These are phyloP conservation scores for Curvularia verruculosa DNA, from an alignment of 2,329 filamentous ascomycete species.

Conservation along the genomic window DNA sequence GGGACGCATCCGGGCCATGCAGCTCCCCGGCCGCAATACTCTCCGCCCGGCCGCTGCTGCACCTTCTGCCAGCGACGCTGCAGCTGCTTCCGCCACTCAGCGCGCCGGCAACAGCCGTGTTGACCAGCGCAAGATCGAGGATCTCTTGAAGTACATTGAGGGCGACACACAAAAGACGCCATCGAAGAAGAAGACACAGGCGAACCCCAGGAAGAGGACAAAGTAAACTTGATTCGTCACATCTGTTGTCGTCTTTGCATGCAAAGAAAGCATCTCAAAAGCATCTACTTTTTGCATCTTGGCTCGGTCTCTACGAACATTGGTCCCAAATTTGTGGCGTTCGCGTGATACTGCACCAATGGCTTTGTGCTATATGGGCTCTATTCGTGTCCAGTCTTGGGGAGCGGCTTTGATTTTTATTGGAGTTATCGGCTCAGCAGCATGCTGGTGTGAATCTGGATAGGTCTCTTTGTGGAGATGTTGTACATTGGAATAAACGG, in stretches of 20 bases:
- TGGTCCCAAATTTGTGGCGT: slow-evolving; percentile 1
- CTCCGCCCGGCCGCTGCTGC: slow-evolving; percentile 68
- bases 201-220: slow-evolving; percentile 52
- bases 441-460: neutral
- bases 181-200: slow-evolving; percentile 52
- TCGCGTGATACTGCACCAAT: neutral
- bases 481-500: slow-evolving; percentile 1
- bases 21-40: slow-evolving; percentile 63
- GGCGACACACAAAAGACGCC: slow-evolving; percentile 59
- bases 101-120: slow-evolving; percentile 53
- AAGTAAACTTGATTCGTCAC: neutral
- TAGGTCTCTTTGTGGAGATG: neutral
- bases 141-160: slow-evolving; percentile 93
- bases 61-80: slow-evolving; percentile 59
- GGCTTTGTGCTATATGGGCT: slow-evolving; percentile 1
- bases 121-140: slow-evolving; percentile 86
- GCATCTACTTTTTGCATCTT: slow-evolving; percentile 1
- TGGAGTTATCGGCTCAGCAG: slow-evolving; percentile 5
- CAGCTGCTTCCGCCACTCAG: slow-evolving; percentile 46
- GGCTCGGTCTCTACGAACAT: slow-evolving; percentile 4
- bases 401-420: neutral
- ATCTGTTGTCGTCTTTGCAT: slow-evolving; percentile 2
- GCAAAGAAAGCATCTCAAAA: neutral
- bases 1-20: slow-evolving; percentile 73
- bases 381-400: neutral